Evolutionary conservation across 2,329 filamentous ascomycete species (phyloP).

Genomic region (Aspergillus sp.): DNA sequence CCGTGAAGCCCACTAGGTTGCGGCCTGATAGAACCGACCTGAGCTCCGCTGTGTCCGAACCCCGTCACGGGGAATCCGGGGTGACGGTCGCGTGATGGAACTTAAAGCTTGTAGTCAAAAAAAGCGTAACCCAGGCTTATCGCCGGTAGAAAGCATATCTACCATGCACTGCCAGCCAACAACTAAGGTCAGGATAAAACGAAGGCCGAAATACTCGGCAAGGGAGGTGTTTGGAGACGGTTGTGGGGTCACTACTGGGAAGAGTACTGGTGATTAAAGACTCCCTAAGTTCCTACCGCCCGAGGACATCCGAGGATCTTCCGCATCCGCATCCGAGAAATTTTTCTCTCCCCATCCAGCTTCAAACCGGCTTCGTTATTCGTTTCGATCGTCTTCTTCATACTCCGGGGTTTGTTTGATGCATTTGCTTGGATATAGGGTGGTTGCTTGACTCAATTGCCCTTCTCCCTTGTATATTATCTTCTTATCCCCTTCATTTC

Average conservation of each 20-base stretch:
- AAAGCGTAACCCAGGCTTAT: neutral
- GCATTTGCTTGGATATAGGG: constrained; percentile 35
- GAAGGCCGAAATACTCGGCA: constrained; percentile 24
- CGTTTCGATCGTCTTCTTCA: constrained; percentile 16
- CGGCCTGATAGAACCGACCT: neutral
- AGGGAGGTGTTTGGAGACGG: constrained; percentile 26
- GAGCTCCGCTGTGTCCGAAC: neutral
- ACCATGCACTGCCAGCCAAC: neutral
- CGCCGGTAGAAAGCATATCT: neutral
- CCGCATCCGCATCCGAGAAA: constrained; percentile 44
- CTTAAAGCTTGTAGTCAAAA: neutral
- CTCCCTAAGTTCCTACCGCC: constrained; percentile 28
- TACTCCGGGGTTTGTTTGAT: constrained; percentile 22
- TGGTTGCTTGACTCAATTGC: constrained; percentile 33
- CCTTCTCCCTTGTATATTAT: constrained; percentile 34
- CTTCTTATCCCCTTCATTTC: constrained; percentile 22
- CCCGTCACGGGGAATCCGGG: neutral
- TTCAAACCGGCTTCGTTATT: constrained; percentile 21
- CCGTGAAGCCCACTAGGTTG: neutral
- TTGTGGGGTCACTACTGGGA: neutral
- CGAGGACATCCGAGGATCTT: constrained; percentile 42
- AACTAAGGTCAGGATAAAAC: constrained; percentile 25
- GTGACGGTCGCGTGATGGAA: neutral
- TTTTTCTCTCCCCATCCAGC: constrained; percentile 35
- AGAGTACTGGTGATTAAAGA: neutral